Conservation (phyloP, 1,284 basidiomycete species). For the Trametes versicolor region DNA sequence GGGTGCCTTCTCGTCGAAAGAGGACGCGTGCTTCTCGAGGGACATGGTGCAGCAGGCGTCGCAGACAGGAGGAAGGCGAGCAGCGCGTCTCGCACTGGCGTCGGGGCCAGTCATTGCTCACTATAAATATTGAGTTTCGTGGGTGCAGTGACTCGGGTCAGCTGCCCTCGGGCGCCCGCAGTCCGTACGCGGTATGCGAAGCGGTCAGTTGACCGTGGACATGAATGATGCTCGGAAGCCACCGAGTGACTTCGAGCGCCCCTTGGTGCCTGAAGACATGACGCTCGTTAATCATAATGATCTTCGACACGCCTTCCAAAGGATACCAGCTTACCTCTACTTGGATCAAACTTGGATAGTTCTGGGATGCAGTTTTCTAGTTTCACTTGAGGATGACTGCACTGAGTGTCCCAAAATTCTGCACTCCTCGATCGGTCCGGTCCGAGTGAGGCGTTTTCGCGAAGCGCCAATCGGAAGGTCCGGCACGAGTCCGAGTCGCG, state of each 20-base stretch:
- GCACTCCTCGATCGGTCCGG: too few species aligned
- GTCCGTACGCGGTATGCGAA: not conserved
- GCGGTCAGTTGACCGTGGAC: conserved; percentile 7
- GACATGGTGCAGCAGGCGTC: conserved; percentile 18
- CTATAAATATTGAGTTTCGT: conserved; percentile 20
- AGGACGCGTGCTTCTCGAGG: conserved; percentile 22
- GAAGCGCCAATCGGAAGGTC: too few species aligned
- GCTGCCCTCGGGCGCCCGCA: conserved; percentile 12
- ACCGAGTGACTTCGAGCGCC: not conserved
- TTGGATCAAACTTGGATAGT: too few species aligned
- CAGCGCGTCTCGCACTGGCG: not conserved
- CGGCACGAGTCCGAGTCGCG: too few species aligned
- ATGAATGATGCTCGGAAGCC: not conserved
- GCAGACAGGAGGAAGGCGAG: conserved; percentile 5
- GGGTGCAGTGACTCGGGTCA: conserved; percentile 14
- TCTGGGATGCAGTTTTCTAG: too few species aligned
- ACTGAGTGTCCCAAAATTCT: too few species aligned
- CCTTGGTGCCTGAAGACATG: too few species aligned
- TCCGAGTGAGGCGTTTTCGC: too few species aligned
- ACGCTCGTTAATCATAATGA: too few species aligned
- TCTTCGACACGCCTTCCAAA: too few species aligned
- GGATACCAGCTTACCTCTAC: too few species aligned
- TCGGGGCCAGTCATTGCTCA: not conserved
- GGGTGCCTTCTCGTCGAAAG: conserved; percentile 21
- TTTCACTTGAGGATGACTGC: too few species aligned